Percentiles rank a stretch among this genome's conserved stretches.
Evolutionary conservation across 2,329 filamentous ascomycete genomes (phyloP).

Genomic region (Biscogniauxia marginata): DNA sequence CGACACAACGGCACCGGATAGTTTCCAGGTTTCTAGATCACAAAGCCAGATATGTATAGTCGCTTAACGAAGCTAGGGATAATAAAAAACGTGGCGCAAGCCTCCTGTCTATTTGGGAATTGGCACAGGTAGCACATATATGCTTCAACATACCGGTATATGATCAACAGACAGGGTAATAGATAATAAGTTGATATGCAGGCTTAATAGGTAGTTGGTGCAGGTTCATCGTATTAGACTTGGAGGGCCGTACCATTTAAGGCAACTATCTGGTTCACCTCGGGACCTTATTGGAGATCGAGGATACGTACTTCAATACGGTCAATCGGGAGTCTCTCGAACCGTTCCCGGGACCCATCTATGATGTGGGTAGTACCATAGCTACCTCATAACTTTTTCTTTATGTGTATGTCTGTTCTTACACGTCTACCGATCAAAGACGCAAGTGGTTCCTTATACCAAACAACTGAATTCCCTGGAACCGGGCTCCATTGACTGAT

Average conservation of each 20-base stretch:
- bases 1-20: background rate
- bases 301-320: background rate
- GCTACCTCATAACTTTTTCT: background rate
- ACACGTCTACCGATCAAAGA: background rate
- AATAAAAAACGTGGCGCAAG: background rate
- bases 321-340: background rate
- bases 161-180: background rate
- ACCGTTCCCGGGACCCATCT: background rate
- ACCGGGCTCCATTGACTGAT: background rate
- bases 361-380: background rate
- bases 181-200: no score
- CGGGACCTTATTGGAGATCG: background rate
- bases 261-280: background rate
- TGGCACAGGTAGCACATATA: background rate
- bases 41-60: background rate
- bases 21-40: background rate
- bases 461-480: background rate
- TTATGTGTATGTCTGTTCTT: background rate
- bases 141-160: background rate
- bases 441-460: background rate
- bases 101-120: background rate
- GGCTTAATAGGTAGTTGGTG: background rate
- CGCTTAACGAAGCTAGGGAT: background rate
- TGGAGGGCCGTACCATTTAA: background rate
- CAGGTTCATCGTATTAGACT: background rate